Base-by-base conservation (phyloP, 768 basidiomycete species). In the Termitomyces sp. region DNA sequence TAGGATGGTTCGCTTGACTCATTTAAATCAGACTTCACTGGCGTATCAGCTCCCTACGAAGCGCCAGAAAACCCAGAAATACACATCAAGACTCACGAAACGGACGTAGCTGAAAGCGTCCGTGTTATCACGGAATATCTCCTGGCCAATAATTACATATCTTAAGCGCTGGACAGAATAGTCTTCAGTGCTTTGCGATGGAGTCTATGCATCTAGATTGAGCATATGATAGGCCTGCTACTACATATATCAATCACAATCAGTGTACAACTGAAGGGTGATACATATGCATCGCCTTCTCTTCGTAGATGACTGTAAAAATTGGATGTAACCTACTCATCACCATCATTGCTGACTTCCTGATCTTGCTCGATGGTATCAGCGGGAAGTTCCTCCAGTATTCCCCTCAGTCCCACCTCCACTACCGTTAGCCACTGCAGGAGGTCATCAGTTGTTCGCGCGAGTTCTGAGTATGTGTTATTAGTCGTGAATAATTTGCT, bases 1-100 rank as follows among this genome's bases (percentile, higher is more conserved):
- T 45, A 16, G 5, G 32, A n/a, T 13, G 16, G 36, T 26, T 46
- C 30, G 49, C 7, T 24, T n/a, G 26, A 33, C 26, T 4, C 16
- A 51, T 35, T 43, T 54, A 33, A n/a, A 45, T 3, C 67, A 98
- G 97, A 98, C 56, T 99, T 99, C 75, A 98, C 97, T 48, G 97
- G 97, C 7, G 89, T 98, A 69, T 95, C 94, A 22, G 93, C 97
- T 6, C 97, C 97, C 18, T 98, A 98, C 71, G 97, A 98, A 73
- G 83, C 86, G 6, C 97, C 97, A 18, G 77, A 79, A 56, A 73
- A 74, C 14, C 88, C 97, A 44, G 97, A 98, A 73, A 83, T 99
- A 59, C 94, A 95, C 75, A 89, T 99, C 72, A 86, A 82, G 68
- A 98, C 96, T 2, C 82, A 91, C 68, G 80, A 94, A 70, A 80